phyloP scores from a whole-genome alignment of 1,139 yeast genomes.

The Zygotorulaspora mrakii region DNA sequence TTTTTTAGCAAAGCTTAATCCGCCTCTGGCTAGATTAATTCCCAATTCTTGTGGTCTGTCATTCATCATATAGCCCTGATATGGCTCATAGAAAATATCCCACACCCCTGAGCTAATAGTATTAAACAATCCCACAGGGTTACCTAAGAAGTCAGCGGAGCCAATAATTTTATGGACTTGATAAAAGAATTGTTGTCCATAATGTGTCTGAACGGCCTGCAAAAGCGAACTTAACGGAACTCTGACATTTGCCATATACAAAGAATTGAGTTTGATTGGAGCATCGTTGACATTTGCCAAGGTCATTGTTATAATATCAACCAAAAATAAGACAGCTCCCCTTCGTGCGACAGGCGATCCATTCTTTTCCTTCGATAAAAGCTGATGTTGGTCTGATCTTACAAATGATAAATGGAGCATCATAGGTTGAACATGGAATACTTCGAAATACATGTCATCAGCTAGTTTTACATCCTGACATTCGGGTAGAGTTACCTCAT shows the following conservation, averaged over 20 bases:
- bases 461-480: constrained; percentile 59
- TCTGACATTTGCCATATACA: constrained; percentile 82
- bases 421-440: constrained; percentile 87
- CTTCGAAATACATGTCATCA: constrained; percentile 84
- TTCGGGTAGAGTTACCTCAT: constrained; percentile 63
- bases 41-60: constrained; percentile 97
- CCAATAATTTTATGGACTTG: constrained; percentile 93
- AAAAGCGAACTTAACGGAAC: constrained; percentile 74
- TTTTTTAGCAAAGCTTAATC: constrained; percentile 87
- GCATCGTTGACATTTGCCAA: constrained; percentile 97
- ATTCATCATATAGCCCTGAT: constrained; percentile 88
- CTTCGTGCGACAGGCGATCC: constrained; percentile 55
- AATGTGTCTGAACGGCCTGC: constrained; percentile 76
- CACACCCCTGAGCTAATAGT: constrained; percentile 90
- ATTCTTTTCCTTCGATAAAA: constrained; percentile 39
- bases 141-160: constrained; percentile 93
- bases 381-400: constrained; percentile 76
- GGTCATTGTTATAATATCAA: constrained; percentile 91
- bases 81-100: constrained; percentile 96
- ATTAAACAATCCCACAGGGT: constrained; percentile 94
- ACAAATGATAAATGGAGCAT: constrained; percentile 87
- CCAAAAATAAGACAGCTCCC: constrained; percentile 66
- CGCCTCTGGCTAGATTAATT: constrained; percentile 93
- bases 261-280: constrained; percentile 83
- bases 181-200: constrained; percentile 86